Evolutionary conservation across 2,329 filamentous ascomycete species (phyloP).

Genomic region (Emergomyces pasteurianus): DNA sequence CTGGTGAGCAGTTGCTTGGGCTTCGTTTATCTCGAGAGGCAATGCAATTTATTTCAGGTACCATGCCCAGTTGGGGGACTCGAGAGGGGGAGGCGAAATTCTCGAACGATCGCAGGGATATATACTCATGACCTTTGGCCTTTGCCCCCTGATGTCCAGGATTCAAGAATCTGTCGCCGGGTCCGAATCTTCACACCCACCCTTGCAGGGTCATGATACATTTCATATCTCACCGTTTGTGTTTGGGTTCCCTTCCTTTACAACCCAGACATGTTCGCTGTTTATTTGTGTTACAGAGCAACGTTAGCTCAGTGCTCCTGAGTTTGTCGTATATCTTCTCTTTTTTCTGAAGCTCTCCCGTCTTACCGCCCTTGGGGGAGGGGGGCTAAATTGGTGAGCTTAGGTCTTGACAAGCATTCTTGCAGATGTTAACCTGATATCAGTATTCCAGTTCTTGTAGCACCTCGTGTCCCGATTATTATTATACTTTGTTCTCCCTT

Average conservation of each 20-base stretch:
- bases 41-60: neutral
- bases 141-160: neutral
- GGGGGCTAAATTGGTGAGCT: neutral
- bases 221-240: neutral
- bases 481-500: neutral
- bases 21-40: neutral
- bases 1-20: neutral
- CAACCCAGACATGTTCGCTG: neutral
- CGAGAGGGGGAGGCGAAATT: neutral
- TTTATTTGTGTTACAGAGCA: neutral
- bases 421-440: neutral
- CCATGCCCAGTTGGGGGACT: neutral
- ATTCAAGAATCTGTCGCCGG: neutral
- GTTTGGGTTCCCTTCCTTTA: slow-evolving; percentile 1
- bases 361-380: neutral
- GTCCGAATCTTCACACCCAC: neutral
- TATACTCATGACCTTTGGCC: neutral
- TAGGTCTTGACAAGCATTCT: neutral
- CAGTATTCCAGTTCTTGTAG: neutral
- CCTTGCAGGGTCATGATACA: neutral
- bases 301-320: neutral
- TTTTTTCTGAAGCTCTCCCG: neutral
- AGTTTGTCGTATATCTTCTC: neutral
- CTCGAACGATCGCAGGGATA: neutral
- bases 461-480: neutral